Conservation (phyloP, 1,284 basidiomycete genomes). For the Cryptococcus sp. region DNA sequence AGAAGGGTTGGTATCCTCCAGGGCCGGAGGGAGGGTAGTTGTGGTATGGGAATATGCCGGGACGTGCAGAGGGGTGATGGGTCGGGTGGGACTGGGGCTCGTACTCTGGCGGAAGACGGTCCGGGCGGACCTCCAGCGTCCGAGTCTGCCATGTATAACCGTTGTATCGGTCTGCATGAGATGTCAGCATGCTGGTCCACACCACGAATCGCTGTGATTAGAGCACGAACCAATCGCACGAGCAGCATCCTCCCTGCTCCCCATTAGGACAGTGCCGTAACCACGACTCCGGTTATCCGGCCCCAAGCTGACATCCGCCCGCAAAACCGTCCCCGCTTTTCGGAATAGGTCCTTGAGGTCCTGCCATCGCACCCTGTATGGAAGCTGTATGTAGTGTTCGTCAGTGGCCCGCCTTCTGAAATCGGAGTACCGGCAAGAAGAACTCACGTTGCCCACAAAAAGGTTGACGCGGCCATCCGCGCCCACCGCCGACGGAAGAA, state of each 20-base stretch:
- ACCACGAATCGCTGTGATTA: background rate
- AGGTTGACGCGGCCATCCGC: slow-evolving; percentile 81
- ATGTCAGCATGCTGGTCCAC: background rate
- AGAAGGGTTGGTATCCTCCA: slow-evolving; percentile 12
- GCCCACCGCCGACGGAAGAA: slow-evolving; percentile 46
- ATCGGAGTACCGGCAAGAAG: background rate
- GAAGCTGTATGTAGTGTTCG: slow-evolving; percentile 58
- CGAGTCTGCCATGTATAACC: slow-evolving; percentile 88
- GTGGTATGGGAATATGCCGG: slow-evolving; percentile 10
- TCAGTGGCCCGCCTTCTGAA: slow-evolving; percentile 6
- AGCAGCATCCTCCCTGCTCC: slow-evolving; percentile 85
- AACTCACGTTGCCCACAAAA: slow-evolving; percentile 79
- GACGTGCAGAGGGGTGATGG: slow-evolving; percentile 16
- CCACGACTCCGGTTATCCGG: slow-evolving; percentile 89
- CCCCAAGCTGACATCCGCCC: slow-evolving; percentile 88
- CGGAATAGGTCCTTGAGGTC: slow-evolving; percentile 97
- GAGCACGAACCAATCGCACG: slow-evolving; percentile 61
- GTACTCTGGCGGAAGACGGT: slow-evolving; percentile 63
- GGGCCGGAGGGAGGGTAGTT: background rate
- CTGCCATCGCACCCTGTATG: slow-evolving; percentile 92
- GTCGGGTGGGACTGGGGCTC: slow-evolving; percentile 53
- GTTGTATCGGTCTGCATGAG: slow-evolving; percentile 61
- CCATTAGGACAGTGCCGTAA: slow-evolving; percentile 88
- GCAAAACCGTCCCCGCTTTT: slow-evolving; percentile 86
- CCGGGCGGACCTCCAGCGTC: slow-evolving; percentile 81